Base-by-base conservation (phyloP, 441 rosid genomes). In the Syzygium syzygioides region DNA sequence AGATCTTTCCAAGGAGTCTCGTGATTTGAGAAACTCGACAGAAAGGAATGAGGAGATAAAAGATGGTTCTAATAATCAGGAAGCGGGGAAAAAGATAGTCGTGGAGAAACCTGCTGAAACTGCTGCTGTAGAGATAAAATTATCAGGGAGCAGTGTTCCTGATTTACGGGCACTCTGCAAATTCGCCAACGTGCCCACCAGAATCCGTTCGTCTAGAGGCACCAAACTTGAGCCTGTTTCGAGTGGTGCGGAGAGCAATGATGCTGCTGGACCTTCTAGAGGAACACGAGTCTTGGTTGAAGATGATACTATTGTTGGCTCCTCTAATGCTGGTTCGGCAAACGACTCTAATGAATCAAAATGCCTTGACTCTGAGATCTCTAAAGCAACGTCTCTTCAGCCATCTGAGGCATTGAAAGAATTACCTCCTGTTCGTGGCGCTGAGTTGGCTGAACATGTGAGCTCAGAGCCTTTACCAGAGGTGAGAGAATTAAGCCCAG, bases 121-220 rank as follows among this genome's bases (percentile, higher is more conserved):
- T 48, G 85, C 87, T 57, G 68, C 90, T 85, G 90, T 57, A 55
- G 94, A 89, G 86, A 92, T 87, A 87, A 94, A 94, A 86, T 60
- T 92, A 85, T 92, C 88, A 14, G 87, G 90, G 89, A 93, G 94
- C 90, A 93, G 89, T 88, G 91, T 87, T 86, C 84, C 94, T 92
- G 96, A 94, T 94, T 93, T 98, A 91, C 93, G 94, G 45, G 87
- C 94, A 60, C 91, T 95, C 54, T 95, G 99, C 92, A 98, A 94
- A 87, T 95, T 98, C 88, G 93, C 93, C 87, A 98, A 98, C 91
- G 93, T 98, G 88, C 98, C 98, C 79, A 98, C 98, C 34, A 98
- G 91, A 93, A 95, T 91, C 14, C 98, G 99, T 76, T 95, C 99
- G 55, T 89, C 71, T 55, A 95, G 93, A 91, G 91, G 86, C 71